Percentiles rank a stretch among this genome's conserved stretches.
Evolutionary conservation across 306 rosid genomes (phyloP).

Genomic region (Trichosanthes truncata): DNA sequence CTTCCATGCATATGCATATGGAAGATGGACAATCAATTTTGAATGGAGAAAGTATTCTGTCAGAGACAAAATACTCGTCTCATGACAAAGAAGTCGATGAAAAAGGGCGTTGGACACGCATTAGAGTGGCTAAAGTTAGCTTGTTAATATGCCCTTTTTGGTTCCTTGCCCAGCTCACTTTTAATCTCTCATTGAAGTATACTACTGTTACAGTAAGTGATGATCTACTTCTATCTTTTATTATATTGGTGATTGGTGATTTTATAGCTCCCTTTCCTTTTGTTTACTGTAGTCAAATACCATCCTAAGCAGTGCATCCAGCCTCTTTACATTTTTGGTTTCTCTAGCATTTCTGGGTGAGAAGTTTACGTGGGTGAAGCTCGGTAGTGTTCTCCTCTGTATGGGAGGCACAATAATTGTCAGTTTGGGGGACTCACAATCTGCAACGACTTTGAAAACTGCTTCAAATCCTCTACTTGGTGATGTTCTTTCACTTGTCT

Average conservation of each 20-base stretch:
- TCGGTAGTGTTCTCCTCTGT: conserved; percentile 83
- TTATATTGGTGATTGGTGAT: background rate
- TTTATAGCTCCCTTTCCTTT: conserved; percentile 9
- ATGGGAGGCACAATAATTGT: conserved; percentile 93
- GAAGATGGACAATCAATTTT: conserved; percentile 26
- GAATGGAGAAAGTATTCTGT: conserved; percentile 11
- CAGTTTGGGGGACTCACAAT: conserved; percentile 77
- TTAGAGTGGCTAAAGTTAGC: conserved; percentile 81
- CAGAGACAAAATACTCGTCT: conserved; percentile 4
- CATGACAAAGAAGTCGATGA: conserved; percentile 41
- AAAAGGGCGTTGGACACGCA: conserved; percentile 88
- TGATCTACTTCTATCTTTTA: background rate
- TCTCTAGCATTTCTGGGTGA: conserved; percentile 85
- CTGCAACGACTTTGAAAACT: conserved; percentile 1
- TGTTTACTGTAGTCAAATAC: conserved; percentile 77
- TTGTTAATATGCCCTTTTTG: conserved; percentile 78
- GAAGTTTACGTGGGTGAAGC: conserved; percentile 82
- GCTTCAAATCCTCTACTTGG: conserved; percentile 91
- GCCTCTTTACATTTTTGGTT: conserved; percentile 92
- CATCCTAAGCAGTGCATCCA: conserved; percentile 92
- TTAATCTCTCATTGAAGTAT: conserved; percentile 84
- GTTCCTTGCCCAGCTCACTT: conserved; percentile 88
- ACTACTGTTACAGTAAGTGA: conserved; percentile 81
- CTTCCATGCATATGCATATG: conserved; percentile 23
- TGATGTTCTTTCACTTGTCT: conserved; percentile 65